These are phyloP conservation scores for Ustulina deusta DNA, from an alignment of 2,329 filamentous ascomycete species.

Conservation along the genomic window DNA sequence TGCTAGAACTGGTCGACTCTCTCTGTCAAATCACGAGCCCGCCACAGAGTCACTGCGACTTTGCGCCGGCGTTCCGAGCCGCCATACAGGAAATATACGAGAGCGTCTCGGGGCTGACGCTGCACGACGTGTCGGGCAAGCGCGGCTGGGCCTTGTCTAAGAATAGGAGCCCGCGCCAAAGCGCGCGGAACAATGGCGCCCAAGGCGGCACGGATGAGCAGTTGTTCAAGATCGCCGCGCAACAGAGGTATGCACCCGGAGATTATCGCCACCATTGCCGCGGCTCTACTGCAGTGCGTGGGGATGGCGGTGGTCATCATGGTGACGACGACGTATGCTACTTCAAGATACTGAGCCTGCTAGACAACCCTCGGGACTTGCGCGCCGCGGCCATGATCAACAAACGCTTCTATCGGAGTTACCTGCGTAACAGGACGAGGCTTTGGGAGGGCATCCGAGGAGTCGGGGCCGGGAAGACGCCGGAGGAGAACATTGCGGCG, in stretches of 20 bases:
- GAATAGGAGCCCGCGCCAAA: conserved; percentile 26
- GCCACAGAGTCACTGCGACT: conserved; percentile 61
- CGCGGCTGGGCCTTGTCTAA: conserved; percentile 61
- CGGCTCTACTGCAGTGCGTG: neutral
- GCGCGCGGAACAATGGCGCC: conserved; percentile 53
- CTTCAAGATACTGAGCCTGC: conserved; percentile 55
- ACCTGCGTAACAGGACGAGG: conserved; percentile 25
- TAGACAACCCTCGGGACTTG: conserved; percentile 58
- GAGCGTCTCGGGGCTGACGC: conserved; percentile 62
- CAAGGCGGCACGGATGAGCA: conserved; percentile 44
- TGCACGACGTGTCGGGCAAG: conserved; percentile 61
- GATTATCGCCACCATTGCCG: neutral
- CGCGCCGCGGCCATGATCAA: conserved; percentile 58
- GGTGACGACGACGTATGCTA: conserved; percentile 50
- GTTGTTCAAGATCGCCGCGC: conserved; percentile 24
- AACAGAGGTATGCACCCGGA: conserved; percentile 17
- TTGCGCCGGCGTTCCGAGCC: conserved; percentile 59
- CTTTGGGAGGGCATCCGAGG: conserved; percentile 14
- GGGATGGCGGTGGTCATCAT: neutral
- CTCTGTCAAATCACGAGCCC: conserved; percentile 60
- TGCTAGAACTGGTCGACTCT: conserved; percentile 60
- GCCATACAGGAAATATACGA: conserved; percentile 64
- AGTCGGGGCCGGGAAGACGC: neutral
- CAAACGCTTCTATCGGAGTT: conserved; percentile 55
- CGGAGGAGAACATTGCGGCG: neutral